Conservation (phyloP, 345 rosid species). For the Camelina laxa region DNA sequence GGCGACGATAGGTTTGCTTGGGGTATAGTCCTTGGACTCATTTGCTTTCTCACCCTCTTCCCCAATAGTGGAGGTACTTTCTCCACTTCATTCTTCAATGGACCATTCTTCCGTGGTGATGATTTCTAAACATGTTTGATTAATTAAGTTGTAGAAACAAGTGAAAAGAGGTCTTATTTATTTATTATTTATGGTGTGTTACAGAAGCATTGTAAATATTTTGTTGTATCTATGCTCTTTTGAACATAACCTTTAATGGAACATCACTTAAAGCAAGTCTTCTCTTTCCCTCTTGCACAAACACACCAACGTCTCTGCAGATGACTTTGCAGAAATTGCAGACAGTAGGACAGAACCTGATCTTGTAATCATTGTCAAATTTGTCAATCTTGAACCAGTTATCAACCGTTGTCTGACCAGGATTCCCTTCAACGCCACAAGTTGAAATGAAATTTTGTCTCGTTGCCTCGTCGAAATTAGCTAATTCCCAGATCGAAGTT, state of each 20-base stretch:
- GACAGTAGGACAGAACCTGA: slow-evolving; percentile 67
- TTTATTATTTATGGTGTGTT: not conserved
- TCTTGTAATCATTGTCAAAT: slow-evolving; percentile 54
- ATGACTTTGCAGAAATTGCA: slow-evolving; percentile 56
- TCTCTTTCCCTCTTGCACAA: slow-evolving; percentile 50
- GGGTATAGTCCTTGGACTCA: slow-evolving; percentile 82
- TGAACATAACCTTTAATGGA: slow-evolving; percentile 60
- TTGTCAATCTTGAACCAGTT: slow-evolving; percentile 77
- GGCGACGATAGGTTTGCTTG: slow-evolving; percentile 78
- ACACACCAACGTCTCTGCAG: slow-evolving; percentile 65
- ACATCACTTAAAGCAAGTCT: slow-evolving; percentile 60
- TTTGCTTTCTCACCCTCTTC: slow-evolving; percentile 90
- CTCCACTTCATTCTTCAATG: slow-evolving; percentile 72
- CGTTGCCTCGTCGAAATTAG: slow-evolving; percentile 43
- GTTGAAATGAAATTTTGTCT: slow-evolving; percentile 52
- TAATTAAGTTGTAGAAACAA: slow-evolving; percentile 18
- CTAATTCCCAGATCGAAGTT: slow-evolving; percentile 54
- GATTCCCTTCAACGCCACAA: slow-evolving; percentile 67
- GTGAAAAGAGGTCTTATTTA: slow-evolving; percentile 16
- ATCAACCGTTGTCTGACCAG: slow-evolving; percentile 50
- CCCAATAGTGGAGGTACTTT: slow-evolving; percentile 93
- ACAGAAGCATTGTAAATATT: slow-evolving; percentile 4
- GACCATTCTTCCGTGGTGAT: slow-evolving; percentile 79
- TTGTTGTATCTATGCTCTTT: slow-evolving; percentile 46
- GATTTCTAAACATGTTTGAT: slow-evolving; percentile 47